phyloP scores from a whole-genome alignment of 208 protist species.

The Trypanosomatidae sp. region DNA sequence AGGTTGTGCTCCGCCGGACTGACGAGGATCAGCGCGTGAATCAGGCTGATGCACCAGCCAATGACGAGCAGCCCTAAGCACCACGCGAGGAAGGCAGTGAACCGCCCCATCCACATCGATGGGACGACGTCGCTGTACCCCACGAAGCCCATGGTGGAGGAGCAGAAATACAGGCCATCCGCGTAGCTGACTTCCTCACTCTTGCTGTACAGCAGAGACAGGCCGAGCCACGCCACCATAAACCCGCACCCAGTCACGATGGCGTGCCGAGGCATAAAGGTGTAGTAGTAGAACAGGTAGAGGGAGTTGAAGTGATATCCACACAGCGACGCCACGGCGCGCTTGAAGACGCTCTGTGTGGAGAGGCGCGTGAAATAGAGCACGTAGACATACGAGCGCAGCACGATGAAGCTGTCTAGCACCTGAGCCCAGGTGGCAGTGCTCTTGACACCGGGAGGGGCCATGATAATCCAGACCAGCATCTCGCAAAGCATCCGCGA shows the following conservation, averaged over 20 bases:
- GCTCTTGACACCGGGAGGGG: constrained; percentile 41
- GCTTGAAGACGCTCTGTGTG: constrained; percentile 42
- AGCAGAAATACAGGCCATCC: constrained; percentile 61
- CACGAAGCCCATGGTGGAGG: constrained; percentile 46
- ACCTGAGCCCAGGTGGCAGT: constrained; percentile 24
- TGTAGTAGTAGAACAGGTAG: constrained; percentile 36
- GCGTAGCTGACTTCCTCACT: constrained; percentile 38
- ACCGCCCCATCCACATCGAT: constrained; percentile 42
- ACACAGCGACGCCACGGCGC: constrained; percentile 46
- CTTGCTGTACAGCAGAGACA: constrained; percentile 52
- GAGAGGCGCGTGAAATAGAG: constrained; percentile 44
- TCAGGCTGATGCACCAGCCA: constrained; percentile 46
- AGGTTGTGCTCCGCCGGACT: constrained; percentile 51
- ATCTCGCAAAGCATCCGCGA: constrained; percentile 50
- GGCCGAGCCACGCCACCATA: constrained; percentile 27
- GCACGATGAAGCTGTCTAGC: constrained; percentile 54
- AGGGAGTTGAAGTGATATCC: constrained; percentile 43
- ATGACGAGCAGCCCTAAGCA: constrained; percentile 45
- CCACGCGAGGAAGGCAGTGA: constrained; percentile 48
- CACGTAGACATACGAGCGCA: constrained; percentile 71
- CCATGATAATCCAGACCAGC: constrained; percentile 69
- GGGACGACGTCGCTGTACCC: constrained; percentile 59
- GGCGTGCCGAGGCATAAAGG: constrained; percentile 30
- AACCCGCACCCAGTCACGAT: constrained; percentile 26
- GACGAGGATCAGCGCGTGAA: constrained; percentile 39